Evolutionary conservation across 1,284 basidiomycete species (phyloP), one percentile per base, ranked within the genome.

Genomic region (Pseudozyma sp.): DNA sequence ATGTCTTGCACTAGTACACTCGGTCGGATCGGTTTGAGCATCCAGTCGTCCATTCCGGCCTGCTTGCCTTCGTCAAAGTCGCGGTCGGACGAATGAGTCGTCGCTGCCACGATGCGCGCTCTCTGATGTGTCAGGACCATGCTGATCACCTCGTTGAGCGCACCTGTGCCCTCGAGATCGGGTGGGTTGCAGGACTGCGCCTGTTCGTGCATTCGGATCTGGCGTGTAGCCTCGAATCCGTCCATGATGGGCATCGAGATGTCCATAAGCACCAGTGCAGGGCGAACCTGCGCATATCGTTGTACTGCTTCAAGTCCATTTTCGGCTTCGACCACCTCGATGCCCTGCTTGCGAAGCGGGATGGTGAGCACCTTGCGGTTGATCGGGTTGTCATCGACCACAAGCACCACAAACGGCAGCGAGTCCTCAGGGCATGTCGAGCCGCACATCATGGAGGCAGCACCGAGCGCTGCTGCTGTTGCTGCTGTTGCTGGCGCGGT

Each of bases 311-410:
- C 68, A 8, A 74, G 37, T 0, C 81, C 81, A 37, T 81, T 73
- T 4, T 53, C 51, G 6, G 81, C 81, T 47, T 74, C 70, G 30
- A 73, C 59, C 24, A 70, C 74, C n/a, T 66, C 17, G 34, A 81
- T 63, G 24, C 66, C 56, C 14, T 68, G 56, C 45, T 72, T 75
- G 57, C 60, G 58, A 9, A 81, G 64, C 30, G 75, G 61, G 9
- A 64, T 67, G 13, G 68, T 68, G 16, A 82, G 58, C 34, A 82
- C 74, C 16, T 74, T 70, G 35, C 67, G 53, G 49, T 82, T 82
- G 53, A 82, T 64, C n/a, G 70, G 55, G 50, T 82, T 82, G 65
- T 82, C 81, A 47, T 82, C 81, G 6, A 78, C 81, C 5, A 81
- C 77, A 8, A 81, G 75, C 39, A 75, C 68, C 2, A 58, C 53